A percentile compares a stretch with the other conserved stretches of the same genome.
phyloP scores from a whole-genome alignment of 768 basidiomycete genomes.

The Hypholoma sublateritium region DNA sequence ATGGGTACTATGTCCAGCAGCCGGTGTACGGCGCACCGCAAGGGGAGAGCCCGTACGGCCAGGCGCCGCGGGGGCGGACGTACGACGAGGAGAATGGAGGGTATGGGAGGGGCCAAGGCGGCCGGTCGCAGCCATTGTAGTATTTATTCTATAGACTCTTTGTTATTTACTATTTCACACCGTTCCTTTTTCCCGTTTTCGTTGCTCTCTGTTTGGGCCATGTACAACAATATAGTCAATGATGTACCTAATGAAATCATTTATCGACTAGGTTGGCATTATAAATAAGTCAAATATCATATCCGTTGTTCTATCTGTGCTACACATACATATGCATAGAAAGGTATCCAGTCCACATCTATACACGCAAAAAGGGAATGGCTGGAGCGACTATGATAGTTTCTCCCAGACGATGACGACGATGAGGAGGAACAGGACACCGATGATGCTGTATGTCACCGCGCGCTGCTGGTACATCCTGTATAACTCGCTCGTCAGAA shows the following conservation, averaged over 20 bases:
- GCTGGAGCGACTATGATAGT: conserved; percentile 32
- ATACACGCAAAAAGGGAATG: not conserved
- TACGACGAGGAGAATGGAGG: conserved; percentile 30
- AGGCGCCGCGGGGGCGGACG: conserved; percentile 14
- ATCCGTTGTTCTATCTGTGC: not conserved
- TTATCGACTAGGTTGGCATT: not conserved
- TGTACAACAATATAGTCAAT: conserved; percentile 8
- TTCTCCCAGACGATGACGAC: conserved; percentile 81
- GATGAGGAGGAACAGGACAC: conserved; percentile 83
- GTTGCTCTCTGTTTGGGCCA: conserved; percentile 12
- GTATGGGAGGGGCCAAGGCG: conserved; percentile 25
- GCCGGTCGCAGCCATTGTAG: conserved; percentile 27
- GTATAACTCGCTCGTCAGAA: conserved; percentile 21
- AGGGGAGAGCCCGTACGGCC: not conserved
- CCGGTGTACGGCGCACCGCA: no score
- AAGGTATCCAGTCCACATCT: not conserved
- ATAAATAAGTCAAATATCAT: not conserved
- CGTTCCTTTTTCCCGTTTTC: conserved; percentile 13
- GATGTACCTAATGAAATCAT: not conserved
- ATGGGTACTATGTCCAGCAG: conserved; percentile 25
- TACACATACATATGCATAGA: not conserved
- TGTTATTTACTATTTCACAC: conserved; percentile 6
- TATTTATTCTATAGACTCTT: conserved; percentile 10
- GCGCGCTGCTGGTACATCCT: conserved; percentile 98
- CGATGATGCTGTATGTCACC: conserved; percentile 83